Conservation (phyloP, 2,329 filamentous ascomycete species). For the Immersiporthe knoxdaviesiana region DNA sequence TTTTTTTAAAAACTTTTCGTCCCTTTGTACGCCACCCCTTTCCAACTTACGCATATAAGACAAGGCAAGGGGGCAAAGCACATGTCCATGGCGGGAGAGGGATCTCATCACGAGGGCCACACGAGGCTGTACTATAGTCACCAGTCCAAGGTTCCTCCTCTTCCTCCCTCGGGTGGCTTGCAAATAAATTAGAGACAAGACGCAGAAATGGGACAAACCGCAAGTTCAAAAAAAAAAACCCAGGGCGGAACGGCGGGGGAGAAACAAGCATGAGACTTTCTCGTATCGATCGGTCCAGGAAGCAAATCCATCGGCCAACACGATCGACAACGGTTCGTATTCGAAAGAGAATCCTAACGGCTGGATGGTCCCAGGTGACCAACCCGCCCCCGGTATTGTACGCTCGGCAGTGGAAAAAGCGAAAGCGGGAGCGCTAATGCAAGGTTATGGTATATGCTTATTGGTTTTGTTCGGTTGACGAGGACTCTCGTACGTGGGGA, state of each 20-base stretch:
- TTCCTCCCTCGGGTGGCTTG: not conserved
- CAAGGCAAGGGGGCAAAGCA: not conserved
- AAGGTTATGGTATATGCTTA: constrained; percentile 4
- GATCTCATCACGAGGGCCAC: not conserved
- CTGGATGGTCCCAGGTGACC: not conserved
- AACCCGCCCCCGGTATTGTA: not conserved
- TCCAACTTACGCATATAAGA: not conserved
- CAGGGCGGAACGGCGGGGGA: not conserved
- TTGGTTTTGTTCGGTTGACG: not conserved
- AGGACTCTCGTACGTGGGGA: not conserved
- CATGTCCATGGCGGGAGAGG: not conserved
- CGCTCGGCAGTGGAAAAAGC: not conserved
- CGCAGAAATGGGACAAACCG: not conserved
- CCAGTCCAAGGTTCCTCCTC: not conserved
- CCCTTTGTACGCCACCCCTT: too few relatives aligned
- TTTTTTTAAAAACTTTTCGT: too few relatives aligned
- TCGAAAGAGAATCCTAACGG: not conserved
- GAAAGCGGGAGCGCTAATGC: constrained; percentile 5
- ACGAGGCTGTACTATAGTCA: not conserved
- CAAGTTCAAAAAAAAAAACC: not conserved
- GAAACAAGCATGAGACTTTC: not conserved
- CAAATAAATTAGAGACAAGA: not conserved
- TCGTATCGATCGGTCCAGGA: constrained; percentile 10
- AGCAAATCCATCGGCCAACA: constrained; percentile 12
- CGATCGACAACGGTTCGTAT: constrained; percentile 28